A percentile compares a stretch with the other conserved stretches of the same genome.
Evolutionary conservation across 805 yeast genomes (phyloP).

Genomic region (Suhomyces pyralidae): DNA sequence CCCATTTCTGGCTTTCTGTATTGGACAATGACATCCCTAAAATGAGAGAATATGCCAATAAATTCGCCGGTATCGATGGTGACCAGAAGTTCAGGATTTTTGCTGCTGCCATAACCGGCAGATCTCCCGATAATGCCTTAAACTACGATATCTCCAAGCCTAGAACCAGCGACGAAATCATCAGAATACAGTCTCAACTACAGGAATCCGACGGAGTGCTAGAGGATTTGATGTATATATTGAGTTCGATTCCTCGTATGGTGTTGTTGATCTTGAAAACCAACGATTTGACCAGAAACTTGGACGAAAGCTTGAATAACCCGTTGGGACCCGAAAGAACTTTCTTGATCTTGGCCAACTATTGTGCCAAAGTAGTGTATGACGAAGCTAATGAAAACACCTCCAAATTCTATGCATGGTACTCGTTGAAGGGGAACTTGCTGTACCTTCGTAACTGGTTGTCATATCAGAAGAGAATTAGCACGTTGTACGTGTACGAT

Average conservation of each 20-base stretch:
- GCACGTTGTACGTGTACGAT: conserved; percentile 35
- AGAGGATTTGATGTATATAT: conserved; percentile 71
- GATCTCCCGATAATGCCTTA: conserved; percentile 77
- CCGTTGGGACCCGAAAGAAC: conserved; percentile 88
- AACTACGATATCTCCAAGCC: conserved; percentile 53
- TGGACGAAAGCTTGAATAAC: conserved; percentile 78
- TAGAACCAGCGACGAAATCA: conserved; percentile 62
- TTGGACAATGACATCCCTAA: conserved; percentile 62
- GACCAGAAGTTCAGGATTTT: conserved; percentile 74
- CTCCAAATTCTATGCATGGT: conserved; percentile 12
- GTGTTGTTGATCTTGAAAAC: conserved; percentile 88
- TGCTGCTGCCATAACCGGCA: conserved; percentile 92
- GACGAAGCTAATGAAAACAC: conserved; percentile 55
- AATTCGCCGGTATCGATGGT: conserved; percentile 74
- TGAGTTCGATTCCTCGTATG: conserved; percentile 78
- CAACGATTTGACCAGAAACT: conserved; percentile 83
- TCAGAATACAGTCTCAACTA: conserved; percentile 61
- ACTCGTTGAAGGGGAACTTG: conserved; percentile 18
- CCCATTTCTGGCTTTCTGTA: conserved; percentile 89
- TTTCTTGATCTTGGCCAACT: conserved; percentile 82
- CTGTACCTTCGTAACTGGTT: conserved; percentile 28
- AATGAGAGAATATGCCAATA: conserved; percentile 73
- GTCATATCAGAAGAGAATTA: conserved; percentile 28
- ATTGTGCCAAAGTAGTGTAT: conserved; percentile 80
- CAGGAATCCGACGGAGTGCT: conserved; percentile 58